phyloP scores from a whole-genome alignment of 192 early-diverging fungal species.

The Backusella tuberculispora region DNA sequence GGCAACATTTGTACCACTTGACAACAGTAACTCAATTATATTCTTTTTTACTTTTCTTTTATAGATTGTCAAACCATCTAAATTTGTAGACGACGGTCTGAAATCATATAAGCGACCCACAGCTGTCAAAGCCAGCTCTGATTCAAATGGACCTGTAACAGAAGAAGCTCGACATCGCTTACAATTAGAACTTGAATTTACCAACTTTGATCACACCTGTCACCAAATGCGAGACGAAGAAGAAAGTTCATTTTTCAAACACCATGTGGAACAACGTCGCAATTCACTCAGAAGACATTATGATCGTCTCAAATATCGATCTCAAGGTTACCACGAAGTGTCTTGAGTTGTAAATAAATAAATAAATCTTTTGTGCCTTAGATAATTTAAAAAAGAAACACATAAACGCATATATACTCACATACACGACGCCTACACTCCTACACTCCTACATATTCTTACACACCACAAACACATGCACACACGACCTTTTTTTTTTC shows the following conservation, averaged over 20 bases:
- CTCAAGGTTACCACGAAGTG: constrained; percentile 21
- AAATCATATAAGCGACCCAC: constrained; percentile 5
- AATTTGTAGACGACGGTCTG: constrained; percentile 18
- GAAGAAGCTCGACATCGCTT: constrained; percentile 27
- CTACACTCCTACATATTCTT: not conserved
- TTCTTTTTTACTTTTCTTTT: not conserved
- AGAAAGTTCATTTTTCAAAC: constrained; percentile 6
- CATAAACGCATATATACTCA: not conserved
- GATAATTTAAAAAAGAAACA: constrained; percentile 2
- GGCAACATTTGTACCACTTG: constrained; percentile 1
- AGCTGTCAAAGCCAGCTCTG: constrained; percentile 18
- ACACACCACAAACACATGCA: not conserved
- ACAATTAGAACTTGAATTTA: constrained; percentile 20
- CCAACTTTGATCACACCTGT: constrained; percentile 16
- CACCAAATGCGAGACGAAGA: constrained; percentile 18
- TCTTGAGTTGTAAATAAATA: constrained; percentile 11
- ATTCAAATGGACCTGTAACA: constrained; percentile 20
- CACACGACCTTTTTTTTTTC: not conserved
- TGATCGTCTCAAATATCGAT: constrained; percentile 16
- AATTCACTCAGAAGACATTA: constrained; percentile 22
- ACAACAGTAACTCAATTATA: not conserved
- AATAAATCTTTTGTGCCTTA: not conserved
- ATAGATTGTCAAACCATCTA: constrained; percentile 16
- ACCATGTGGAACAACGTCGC: constrained; percentile 18
- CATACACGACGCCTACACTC: not conserved